Base-by-base conservation (phyloP, 139 green algal species). In the Picochlorum costavermella region DNA sequence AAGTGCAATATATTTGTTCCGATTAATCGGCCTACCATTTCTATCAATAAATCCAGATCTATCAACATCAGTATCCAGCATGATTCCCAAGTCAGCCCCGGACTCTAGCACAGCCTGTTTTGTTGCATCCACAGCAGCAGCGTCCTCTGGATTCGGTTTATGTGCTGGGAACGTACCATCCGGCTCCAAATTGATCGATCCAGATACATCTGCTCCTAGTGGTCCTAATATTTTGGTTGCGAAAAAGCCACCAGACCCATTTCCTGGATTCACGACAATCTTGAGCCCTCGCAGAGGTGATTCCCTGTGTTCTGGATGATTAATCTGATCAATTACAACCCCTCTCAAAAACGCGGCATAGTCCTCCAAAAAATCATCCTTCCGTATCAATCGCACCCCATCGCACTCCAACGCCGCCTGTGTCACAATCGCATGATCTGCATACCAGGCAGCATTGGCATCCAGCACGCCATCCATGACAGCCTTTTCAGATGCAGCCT, bases 11-110 rank as follows among this genome's bases (percentile, higher is more conserved):
- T 95, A 90, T 49, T 83, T 75, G 79, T 98, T 98, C 66, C 78
- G 84, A 76, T 96, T 97, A 77, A 98, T 92, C 63, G 84, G 77
- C 4, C 72, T 69, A 12, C 92, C 90, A 12, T 70, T 45, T 1
- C 50, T 45, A 33, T 91, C 86, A 40, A 97, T 87, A 28, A 96
- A 84, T 9, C 82, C 86, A 8, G 68, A 83, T 30, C 92, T 83
- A 79, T 98, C 92, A 31, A 97, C 92, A 70, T 98, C 92, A 2
- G 92, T 98, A 76, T 98, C 92, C 59, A 97, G 91, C 29, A 97
- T 83, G 25, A 98, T 90, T 30, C 92, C 92, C 49, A 98, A 72
- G 59, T 98, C 89, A 2, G 92, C 88, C 0, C 73, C 67, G 6
- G 69, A 61, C n/a, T 31, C 30, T 3, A 33, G 36, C n/a, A 83